A percentile compares a stretch with the other conserved stretches of the same genome.
phyloP scores from a whole-genome alignment of 2,329 filamentous ascomycete species.

The Aureobasidium melanogenum region DNA sequence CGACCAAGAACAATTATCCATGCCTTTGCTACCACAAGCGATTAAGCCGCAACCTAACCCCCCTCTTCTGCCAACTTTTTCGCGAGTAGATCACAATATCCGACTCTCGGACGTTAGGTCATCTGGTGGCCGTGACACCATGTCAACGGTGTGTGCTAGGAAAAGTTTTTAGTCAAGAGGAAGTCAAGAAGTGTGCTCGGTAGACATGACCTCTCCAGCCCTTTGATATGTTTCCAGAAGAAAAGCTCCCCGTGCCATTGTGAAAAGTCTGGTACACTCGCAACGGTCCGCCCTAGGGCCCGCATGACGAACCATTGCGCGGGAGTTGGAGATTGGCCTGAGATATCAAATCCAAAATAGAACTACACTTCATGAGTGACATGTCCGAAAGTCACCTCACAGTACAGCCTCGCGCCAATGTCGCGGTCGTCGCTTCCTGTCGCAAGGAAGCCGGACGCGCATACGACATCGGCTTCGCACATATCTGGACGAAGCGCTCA shows the following conservation, averaged over 20 bases:
- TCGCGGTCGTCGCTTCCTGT: neutral
- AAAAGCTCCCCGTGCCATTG: constrained; percentile 3
- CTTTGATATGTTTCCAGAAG: neutral
- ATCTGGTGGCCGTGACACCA: neutral
- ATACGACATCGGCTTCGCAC: neutral
- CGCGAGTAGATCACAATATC: neutral
- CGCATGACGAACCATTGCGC: neutral
- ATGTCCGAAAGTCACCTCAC: neutral
- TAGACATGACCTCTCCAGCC: neutral
- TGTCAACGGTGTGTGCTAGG: neutral
- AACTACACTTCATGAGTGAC: constrained; percentile 9
- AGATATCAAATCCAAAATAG: constrained; percentile 5
- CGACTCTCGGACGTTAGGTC: constrained; percentile 2
- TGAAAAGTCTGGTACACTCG: constrained; percentile 9
- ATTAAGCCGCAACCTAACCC: neutral
- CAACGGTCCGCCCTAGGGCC: constrained; percentile 11
- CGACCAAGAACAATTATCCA: neutral
- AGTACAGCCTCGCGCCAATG: neutral
- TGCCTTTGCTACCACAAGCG: neutral
- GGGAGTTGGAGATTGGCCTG: constrained; percentile 2
- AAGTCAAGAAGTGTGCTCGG: neutral
- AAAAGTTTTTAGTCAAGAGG: neutral
- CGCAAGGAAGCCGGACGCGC: neutral
- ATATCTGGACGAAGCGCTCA: neutral
- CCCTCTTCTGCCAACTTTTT: neutral